Evolutionary conservation across 495 filamentous ascomycete genomes (phyloP).

Genomic region (Parachaetomium inaequale): DNA sequence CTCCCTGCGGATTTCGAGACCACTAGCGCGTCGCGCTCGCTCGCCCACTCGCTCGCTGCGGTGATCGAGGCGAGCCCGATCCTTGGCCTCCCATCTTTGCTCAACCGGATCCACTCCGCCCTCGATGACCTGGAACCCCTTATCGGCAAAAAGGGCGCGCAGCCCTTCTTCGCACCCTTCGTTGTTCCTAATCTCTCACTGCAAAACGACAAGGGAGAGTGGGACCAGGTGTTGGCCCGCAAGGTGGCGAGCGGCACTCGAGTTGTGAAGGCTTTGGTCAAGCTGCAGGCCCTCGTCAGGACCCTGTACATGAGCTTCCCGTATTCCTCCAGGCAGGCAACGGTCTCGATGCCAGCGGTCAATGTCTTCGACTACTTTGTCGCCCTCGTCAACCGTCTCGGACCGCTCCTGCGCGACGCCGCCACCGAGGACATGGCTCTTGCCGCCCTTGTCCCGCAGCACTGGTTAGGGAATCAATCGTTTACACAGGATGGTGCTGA

Average conservation of each 20-base stretch:
- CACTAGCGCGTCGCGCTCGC: slow-evolving; percentile 57
- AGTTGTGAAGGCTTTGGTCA: slow-evolving; percentile 71
- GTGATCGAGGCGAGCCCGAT: slow-evolving; percentile 81
- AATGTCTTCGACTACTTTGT: slow-evolving; percentile 79
- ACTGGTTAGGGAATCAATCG: slow-evolving; percentile 38
- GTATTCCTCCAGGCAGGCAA: slow-evolving; percentile 47
- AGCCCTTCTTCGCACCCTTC: slow-evolving; percentile 61
- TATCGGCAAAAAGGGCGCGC: slow-evolving; percentile 37
- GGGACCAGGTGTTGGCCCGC: slow-evolving; percentile 32
- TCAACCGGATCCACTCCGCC: slow-evolving; percentile 66
- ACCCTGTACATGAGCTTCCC: slow-evolving; percentile 71
- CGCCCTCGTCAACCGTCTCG: slow-evolving; percentile 63
- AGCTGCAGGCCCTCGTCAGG: slow-evolving; percentile 67
- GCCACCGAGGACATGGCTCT: slow-evolving; percentile 80
- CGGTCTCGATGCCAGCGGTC: slow-evolving; percentile 58
- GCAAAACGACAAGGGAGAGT: slow-evolving; percentile 29
- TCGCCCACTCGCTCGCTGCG: slow-evolving; percentile 70
- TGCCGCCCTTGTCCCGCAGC: slow-evolving; percentile 38
- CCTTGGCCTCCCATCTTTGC: slow-evolving; percentile 72
- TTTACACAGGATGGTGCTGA: slow-evolving; percentile 8
- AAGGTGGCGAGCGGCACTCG: slow-evolving; percentile 61
- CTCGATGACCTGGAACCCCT: slow-evolving; percentile 66
- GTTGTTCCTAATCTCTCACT: slow-evolving; percentile 32
- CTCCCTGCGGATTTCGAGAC: slow-evolving; percentile 72
- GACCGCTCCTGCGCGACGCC: slow-evolving; percentile 69